These are phyloP conservation scores for Penicillium egyptiacum DNA, from an alignment of 495 filamentous ascomycete species.

Conservation along the genomic window DNA sequence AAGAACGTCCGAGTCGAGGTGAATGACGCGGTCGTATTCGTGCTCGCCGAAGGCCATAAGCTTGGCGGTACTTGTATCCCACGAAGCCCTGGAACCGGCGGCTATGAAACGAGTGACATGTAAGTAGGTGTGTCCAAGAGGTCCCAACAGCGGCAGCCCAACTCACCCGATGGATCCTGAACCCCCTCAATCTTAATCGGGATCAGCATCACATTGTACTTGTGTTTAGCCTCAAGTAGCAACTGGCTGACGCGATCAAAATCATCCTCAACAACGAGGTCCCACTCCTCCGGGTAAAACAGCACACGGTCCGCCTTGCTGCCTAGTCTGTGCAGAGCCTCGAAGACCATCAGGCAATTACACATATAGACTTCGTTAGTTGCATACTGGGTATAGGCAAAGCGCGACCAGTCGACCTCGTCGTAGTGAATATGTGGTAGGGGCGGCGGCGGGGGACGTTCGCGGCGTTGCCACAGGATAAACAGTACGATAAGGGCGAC, in stretches of 20 bases:
- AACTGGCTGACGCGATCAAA: slow-evolving; percentile 53
- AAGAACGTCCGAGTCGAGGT: slow-evolving; percentile 68
- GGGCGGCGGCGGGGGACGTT: slow-evolving; percentile 24
- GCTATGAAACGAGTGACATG: slow-evolving; percentile 4
- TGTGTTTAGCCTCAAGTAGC: slow-evolving; percentile 57
- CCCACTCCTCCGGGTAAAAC: slow-evolving; percentile 63
- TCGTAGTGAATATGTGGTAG: slow-evolving; percentile 42
- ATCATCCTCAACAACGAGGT: slow-evolving; percentile 38
- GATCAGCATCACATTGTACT: slow-evolving; percentile 60
- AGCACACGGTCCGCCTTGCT: slow-evolving; percentile 65
- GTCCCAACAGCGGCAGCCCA: neutral
- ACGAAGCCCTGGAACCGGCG: slow-evolving; percentile 38
- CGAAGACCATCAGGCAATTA: slow-evolving; percentile 75
- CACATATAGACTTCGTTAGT: slow-evolving; percentile 68
- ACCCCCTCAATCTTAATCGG: slow-evolving; percentile 60
- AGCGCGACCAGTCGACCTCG: slow-evolving; percentile 58
- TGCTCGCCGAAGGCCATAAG: slow-evolving; percentile 70
- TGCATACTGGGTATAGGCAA: slow-evolving; percentile 72
- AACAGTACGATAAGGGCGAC: slow-evolving; percentile 34
- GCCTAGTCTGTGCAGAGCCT: slow-evolving; percentile 57
- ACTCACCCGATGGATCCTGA: slow-evolving; percentile 38
- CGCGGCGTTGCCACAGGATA: slow-evolving; percentile 32
- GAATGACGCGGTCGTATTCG: slow-evolving; percentile 64
- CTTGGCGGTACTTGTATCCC: slow-evolving; percentile 67
- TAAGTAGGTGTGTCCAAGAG: neutral